Evolutionary conservation across 139 green algal genomes (phyloP).

Genomic region (Desmodesmus armatus): DNA sequence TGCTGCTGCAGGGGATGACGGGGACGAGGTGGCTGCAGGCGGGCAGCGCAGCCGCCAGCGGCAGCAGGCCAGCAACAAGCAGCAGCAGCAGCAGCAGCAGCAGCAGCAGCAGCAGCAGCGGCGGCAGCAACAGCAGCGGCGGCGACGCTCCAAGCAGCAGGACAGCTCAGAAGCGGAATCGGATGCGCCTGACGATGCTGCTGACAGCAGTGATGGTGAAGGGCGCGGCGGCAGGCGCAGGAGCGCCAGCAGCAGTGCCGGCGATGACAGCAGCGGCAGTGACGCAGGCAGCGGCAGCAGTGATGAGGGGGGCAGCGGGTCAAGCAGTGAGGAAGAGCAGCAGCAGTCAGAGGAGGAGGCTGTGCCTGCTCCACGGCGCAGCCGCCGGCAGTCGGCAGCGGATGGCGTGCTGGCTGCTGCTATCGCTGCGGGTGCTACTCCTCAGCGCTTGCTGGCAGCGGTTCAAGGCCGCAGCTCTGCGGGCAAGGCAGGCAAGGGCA

Average conservation of each 20-base stretch:
- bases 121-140: neutral
- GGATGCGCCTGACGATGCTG: neutral
- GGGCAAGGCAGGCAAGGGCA: neutral
- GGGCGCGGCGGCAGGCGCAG: conserved; percentile 14
- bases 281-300: neutral
- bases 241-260: conserved; percentile 13
- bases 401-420: conserved; percentile 22
- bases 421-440: conserved; percentile 3
- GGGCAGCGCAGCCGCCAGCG: conserved; percentile 13
- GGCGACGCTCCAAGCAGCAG: too few species aligned
- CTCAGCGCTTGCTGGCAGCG: too few species aligned
- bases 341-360: conserved; percentile 13
- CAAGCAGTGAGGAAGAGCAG: neutral
- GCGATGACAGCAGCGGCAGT: neutral
- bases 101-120: neutral
- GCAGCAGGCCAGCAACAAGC: neutral
- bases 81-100: neutral
- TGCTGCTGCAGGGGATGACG: conserved; percentile 5
- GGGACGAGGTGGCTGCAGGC: too few species aligned
- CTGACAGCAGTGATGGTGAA: neutral
- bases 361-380: neutral
- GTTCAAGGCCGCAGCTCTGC: too few species aligned
- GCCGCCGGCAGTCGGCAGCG: neutral
- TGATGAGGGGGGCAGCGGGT: neutral
- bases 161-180: too few species aligned